These are phyloP conservation scores for Candida arabinofermentans DNA, from an alignment of 805 yeast species.

Conservation along the genomic window DNA sequence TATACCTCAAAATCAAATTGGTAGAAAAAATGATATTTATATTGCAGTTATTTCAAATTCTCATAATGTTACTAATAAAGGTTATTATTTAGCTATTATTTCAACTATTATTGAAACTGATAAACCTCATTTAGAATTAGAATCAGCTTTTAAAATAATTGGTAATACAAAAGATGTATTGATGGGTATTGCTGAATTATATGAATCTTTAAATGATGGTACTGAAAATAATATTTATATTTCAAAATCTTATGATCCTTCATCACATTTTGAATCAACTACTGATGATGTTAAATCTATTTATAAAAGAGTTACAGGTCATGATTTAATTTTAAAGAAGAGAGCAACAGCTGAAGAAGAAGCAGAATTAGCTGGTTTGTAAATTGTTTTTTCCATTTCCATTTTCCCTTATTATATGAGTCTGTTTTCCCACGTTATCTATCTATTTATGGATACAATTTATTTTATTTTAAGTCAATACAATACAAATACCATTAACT, in stretches of 20 bases:
- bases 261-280: conserved; percentile 92
- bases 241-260: conserved; percentile 87
- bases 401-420: too few species aligned
- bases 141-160: conserved; percentile 87
- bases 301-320: conserved; percentile 87
- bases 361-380: conserved; percentile 38
- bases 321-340: conserved; percentile 81
- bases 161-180: conserved; percentile 79
- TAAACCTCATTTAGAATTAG: conserved; percentile 86
- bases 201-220: conserved; percentile 86
- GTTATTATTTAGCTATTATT: conserved; percentile 86
- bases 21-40: conserved; percentile 90
- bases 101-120: conserved; percentile 94
- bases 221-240: conserved; percentile 71
- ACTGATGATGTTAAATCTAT: conserved; percentile 96
- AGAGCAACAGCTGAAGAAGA: conserved; percentile 67
- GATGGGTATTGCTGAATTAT: conserved; percentile 90
- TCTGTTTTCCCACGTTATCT: not conserved
- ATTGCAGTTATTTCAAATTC: conserved; percentile 85
- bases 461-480: too few species aligned
- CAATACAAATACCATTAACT: too few species aligned
- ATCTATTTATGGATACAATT: too few species aligned
- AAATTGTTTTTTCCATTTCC: not conserved
- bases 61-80: conserved; percentile 87
- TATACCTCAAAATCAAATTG: conserved; percentile 94